Conservation (phyloP, 176 grass and related monocot species). For the Stipa capillata region DNA sequence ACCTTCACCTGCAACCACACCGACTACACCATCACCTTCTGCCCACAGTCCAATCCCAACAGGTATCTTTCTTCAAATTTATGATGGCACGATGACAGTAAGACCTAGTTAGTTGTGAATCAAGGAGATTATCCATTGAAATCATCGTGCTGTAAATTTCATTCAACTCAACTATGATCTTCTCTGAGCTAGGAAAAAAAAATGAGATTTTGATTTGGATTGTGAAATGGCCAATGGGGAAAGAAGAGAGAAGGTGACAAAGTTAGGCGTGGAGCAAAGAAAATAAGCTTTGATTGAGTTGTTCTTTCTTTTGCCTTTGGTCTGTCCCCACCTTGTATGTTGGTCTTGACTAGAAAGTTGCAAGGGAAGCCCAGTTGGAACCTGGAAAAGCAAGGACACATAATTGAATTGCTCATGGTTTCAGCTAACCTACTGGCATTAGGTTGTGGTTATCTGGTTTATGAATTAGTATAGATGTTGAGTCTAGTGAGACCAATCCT, state of each 20-base stretch:
- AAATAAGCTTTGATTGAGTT: constrained; percentile 34
- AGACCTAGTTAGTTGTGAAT: not conserved
- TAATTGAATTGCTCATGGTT: not conserved
- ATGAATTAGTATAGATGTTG: not conserved
- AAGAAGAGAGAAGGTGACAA: not conserved
- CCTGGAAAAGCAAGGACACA: not conserved
- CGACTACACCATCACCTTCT: constrained; percentile 79
- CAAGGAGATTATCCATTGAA: not conserved
- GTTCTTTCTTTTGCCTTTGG: constrained; percentile 43
- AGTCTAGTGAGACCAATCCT: not conserved
- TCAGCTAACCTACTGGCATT: not conserved
- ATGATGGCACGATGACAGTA: not conserved
- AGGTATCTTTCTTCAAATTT: not conserved
- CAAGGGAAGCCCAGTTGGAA: constrained; percentile 12
- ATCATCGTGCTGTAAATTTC: not conserved
- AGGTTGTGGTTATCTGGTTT: not conserved
- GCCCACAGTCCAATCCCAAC: constrained; percentile 33
- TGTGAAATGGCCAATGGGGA: not conserved
- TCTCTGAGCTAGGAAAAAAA: not conserved
- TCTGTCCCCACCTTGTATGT: constrained; percentile 38
- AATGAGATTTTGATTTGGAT: not conserved
- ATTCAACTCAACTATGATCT: not conserved
- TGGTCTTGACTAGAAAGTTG: constrained; percentile 46
- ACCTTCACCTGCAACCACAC: constrained; percentile 63
- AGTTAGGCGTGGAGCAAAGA: constrained; percentile 15